Conservation (phyloP, 1,284 basidiomycete species). For the Vanrija pseudolonga region DNA sequence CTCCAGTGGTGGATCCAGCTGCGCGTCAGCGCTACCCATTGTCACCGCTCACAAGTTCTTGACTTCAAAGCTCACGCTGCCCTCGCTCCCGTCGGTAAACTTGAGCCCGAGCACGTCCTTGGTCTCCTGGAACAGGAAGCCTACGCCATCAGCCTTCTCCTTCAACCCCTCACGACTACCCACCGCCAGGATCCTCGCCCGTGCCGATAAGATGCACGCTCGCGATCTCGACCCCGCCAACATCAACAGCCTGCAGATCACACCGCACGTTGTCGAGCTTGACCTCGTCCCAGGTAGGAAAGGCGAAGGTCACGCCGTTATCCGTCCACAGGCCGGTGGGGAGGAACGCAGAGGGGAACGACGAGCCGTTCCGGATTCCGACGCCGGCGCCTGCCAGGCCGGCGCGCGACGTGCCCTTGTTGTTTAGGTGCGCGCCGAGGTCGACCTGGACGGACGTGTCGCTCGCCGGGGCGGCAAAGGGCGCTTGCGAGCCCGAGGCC, state of each 20-base stretch:
- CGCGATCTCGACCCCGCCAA: conserved; percentile 2
- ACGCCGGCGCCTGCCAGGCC: conserved; percentile 2
- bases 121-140: conserved; percentile 9
- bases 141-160: neutral
- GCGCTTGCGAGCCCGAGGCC: too few relatives aligned
- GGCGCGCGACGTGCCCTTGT: conserved; percentile 4
- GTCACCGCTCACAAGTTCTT: conserved; percentile 12
- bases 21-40: neutral
- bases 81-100: conserved; percentile 5
- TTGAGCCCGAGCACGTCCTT: conserved; percentile 7
- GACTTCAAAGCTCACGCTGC: conserved; percentile 5
- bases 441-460: conserved; percentile 23
- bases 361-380: conserved; percentile 11
- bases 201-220: conserved; percentile 9
- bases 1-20: conserved; percentile 18
- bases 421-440: conserved; percentile 6
- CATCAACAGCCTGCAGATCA: neutral
- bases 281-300: conserved; percentile 1
- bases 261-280: conserved; percentile 3
- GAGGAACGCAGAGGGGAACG: conserved; percentile 7
- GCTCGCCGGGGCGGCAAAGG: too few relatives aligned
- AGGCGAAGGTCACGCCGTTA: conserved; percentile 8
- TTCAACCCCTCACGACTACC: neutral
- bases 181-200: conserved; percentile 16
- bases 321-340: conserved; percentile 6